phyloP scores from a whole-genome alignment of 257 asterid species.

The Ilex aquifolium region DNA sequence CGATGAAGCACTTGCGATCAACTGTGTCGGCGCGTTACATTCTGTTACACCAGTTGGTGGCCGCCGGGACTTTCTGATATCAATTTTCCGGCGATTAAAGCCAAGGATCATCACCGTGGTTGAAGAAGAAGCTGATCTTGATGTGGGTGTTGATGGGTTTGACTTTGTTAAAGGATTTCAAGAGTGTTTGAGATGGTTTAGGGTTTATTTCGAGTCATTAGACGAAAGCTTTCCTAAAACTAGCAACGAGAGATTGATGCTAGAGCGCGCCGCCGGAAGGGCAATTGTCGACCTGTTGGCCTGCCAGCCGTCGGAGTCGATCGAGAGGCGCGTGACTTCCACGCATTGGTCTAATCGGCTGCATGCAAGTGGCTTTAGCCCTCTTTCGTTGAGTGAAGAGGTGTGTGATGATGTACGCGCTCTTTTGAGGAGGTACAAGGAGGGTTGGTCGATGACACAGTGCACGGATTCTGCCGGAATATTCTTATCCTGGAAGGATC shows the following conservation, averaged over 20 bases:
- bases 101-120: slow-evolving; percentile 74
- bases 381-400: slow-evolving; percentile 59
- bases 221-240: slow-evolving; percentile 69
- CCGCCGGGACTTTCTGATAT: slow-evolving; percentile 47
- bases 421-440: slow-evolving; percentile 79
- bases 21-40: slow-evolving; percentile 67
- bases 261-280: slow-evolving; percentile 81
- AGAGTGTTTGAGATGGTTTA: slow-evolving; percentile 84
- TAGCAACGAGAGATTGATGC: slow-evolving; percentile 85
- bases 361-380: slow-evolving; percentile 57
- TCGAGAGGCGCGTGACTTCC: slow-evolving; percentile 83
- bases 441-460: slow-evolving; percentile 88
- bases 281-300: slow-evolving; percentile 87
- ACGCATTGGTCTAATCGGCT: slow-evolving; percentile 70
- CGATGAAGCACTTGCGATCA: slow-evolving; percentile 75
- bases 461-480: slow-evolving; percentile 73
- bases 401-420: slow-evolving; percentile 92
- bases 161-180: slow-evolving; percentile 64
- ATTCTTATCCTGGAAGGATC: slow-evolving; percentile 94
- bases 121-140: slow-evolving; percentile 93
- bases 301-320: slow-evolving; percentile 52
- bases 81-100: slow-evolving; percentile 46
- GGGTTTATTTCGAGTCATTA: slow-evolving; percentile 83
- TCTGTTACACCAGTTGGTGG: slow-evolving; percentile 42
- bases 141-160: slow-evolving; percentile 49